Percentiles rank a stretch among this genome's conserved stretches.
These are phyloP conservation scores for Nitzschia inconspicua DNA, from an alignment of 108 stramenopile species.

Conservation along the genomic window DNA sequence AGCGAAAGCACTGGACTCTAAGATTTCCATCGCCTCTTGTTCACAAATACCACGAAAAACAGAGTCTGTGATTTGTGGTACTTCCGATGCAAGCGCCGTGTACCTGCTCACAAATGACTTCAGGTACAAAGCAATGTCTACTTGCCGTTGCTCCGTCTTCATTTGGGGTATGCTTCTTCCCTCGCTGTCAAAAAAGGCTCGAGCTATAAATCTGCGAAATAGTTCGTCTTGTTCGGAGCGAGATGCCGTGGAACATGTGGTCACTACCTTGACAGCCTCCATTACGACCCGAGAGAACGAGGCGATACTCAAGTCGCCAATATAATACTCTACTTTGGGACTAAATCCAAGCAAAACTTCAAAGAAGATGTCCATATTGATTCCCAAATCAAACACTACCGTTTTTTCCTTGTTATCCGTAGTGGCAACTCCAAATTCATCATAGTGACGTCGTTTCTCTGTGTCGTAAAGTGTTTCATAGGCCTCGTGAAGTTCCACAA, in stretches of 20 bases:
- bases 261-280: no score
- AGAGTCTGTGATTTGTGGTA: background rate
- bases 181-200: background rate
- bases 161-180: background rate
- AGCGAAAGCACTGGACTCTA: background rate
- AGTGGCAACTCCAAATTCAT: background rate
- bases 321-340: background rate
- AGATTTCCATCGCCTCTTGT: background rate
- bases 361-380: no score
- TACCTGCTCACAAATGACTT: background rate
- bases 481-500: background rate
- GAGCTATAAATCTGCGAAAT: conserved; percentile 1
- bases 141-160: background rate
- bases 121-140: conserved; percentile 3
- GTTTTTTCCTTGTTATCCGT: background rate
- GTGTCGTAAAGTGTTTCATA: background rate
- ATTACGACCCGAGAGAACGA: no score
- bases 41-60: background rate
- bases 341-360: conserved; percentile 3
- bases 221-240: conserved; percentile 3
- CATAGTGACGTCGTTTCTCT: background rate
- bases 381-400: background rate
- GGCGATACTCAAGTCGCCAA: conserved; percentile 1
- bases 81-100: background rate
- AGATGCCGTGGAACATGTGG: conserved; percentile 11